phyloP scores from a whole-genome alignment of 306 rosid genomes.

The Fragaria iinumae region DNA sequence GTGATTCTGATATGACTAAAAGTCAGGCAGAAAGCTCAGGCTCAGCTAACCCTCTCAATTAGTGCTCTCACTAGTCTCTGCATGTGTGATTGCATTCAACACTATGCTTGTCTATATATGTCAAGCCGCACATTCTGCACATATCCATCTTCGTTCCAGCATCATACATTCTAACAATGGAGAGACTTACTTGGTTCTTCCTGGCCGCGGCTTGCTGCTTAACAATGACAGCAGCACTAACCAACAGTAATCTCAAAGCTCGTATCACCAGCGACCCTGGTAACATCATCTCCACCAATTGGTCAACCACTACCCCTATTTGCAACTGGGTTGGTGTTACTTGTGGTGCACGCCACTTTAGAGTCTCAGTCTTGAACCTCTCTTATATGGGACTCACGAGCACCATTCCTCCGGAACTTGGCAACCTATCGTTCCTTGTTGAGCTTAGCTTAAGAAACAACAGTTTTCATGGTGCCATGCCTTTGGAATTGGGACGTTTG shows the following conservation, averaged over 20 bases:
- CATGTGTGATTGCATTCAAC: too few relatives aligned
- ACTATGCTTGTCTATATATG: too few relatives aligned
- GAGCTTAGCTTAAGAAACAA: constrained; percentile 4
- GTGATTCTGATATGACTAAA: too few relatives aligned
- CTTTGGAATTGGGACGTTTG: neutral
- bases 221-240: neutral
- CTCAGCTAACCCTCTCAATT: too few relatives aligned
- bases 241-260: neutral
- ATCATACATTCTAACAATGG: neutral
- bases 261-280: constrained; percentile 19
- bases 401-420: constrained; percentile 19
- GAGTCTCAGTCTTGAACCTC: constrained; percentile 19
- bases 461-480: constrained; percentile 16
- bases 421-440: constrained; percentile 23
- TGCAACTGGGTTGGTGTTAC: constrained; percentile 30
- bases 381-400: constrained; percentile 15
- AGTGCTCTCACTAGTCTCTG: too few relatives aligned
- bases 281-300: constrained; percentile 1
- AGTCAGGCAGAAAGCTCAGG: too few relatives aligned
- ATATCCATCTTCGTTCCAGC: too few relatives aligned
- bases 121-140: too few relatives aligned
- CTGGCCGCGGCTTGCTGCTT: neutral
- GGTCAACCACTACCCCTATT: constrained; percentile 10
- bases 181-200: neutral
- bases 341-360: neutral